These are phyloP conservation scores for Monosporascus sp. DNA, from an alignment of 2,329 filamentous ascomycete species.

Conservation along the genomic window DNA sequence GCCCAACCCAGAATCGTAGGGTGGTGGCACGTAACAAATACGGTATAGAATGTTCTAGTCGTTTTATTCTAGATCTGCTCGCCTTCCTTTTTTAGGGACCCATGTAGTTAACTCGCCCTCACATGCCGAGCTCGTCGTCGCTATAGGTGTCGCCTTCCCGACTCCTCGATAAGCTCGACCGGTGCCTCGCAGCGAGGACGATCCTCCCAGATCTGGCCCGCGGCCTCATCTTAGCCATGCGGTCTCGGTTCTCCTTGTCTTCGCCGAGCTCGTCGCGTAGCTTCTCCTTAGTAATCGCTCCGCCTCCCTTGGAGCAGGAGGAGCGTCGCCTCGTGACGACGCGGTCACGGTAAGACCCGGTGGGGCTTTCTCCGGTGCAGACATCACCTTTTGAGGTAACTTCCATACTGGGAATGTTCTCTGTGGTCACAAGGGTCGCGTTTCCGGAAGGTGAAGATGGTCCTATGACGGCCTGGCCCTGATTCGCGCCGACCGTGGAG, in stretches of 20 bases:
- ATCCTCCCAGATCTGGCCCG: slow-evolving; percentile 8
- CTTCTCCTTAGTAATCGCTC: background rate
- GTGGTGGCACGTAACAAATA: no score
- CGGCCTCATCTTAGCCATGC: slow-evolving; percentile 3
- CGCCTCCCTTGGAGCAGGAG: no score
- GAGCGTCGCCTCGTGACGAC: background rate
- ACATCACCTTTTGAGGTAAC: no score
- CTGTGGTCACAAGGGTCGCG: background rate
- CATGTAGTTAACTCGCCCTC: background rate
- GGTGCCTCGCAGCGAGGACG: slow-evolving; percentile 4
- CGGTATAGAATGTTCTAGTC: background rate
- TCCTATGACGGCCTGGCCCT: no score
- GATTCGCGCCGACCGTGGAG: slow-evolving; percentile 4
- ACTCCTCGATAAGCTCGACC: slow-evolving; percentile 8
- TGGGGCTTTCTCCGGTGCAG: no score
- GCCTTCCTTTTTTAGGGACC: no score
- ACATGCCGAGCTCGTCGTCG: slow-evolving; percentile 21
- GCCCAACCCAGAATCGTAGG: no score
- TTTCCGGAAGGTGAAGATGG: no score
- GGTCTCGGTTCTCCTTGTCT: slow-evolving; percentile 14
- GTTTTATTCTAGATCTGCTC: background rate
- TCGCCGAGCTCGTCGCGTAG: slow-evolving; percentile 13
- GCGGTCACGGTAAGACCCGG: background rate
- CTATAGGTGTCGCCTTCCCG: slow-evolving; percentile 8
- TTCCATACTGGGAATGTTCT: background rate